Evolutionary conservation across 768 basidiomycete genomes (phyloP), one percentile per base, ranked within the genome.

Genomic region (Xerocomellus chrysenteron): DNA sequence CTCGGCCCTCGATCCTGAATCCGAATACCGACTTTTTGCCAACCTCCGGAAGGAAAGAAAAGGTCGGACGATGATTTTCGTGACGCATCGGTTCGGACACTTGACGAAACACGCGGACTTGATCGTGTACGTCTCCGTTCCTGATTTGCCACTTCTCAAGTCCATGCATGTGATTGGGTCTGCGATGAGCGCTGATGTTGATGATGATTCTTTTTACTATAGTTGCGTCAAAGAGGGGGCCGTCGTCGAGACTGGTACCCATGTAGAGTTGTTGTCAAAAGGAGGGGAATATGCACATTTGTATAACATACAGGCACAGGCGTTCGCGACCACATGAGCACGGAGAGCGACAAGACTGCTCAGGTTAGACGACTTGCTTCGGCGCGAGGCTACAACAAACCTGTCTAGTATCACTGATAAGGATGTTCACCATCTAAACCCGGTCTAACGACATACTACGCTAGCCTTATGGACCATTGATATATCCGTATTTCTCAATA

Each of bases 21-120:
- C 67, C 0, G 75, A 76, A 56, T 70, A 61, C 46, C 65, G 63
- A 42, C 59, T 75, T 0, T 75, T 74, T 44, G 47, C 65, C 5
- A 63, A 62, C n/a, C 62, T 75, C 1, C 62, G 65, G 8, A 52
- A 51, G 19, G 54, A 64, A 30, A 64, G 73, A 41, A 58, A 68
- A 14, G 74, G 70, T 0, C 68, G 72, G 42, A 78, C 76, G 4
- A 72, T 75, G 72, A 64, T 77, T 26, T 75, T 78, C 35, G 73
- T 76, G 7, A 76, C 75, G 0, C 76, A 78, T 56, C 69, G 76
- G 5, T 76, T 74, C 39, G 75, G 70, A 12, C 73, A 75, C 58
- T 57, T 75, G 44, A 75, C 74, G 6, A 72, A 68, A 40, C 55
- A 69, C 35, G 77, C 76, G 0, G 74, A 77, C 50, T 24, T 70